These are phyloP conservation scores for Colletotrichum viniferum DNA, from an alignment of 2,329 filamentous ascomycete genomes.

Conservation along the genomic window DNA sequence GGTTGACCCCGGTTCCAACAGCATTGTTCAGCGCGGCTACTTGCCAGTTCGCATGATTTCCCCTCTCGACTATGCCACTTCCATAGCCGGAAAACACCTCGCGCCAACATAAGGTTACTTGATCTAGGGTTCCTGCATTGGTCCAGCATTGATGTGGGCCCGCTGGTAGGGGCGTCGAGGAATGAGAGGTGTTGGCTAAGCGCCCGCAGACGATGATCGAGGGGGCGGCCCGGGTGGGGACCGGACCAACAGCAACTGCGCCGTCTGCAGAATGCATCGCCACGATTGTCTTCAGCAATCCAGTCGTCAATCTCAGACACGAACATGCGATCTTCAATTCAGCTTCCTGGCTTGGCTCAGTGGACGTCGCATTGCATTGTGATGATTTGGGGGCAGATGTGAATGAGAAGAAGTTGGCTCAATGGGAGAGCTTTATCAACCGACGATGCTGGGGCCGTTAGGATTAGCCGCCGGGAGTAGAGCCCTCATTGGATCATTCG, in stretches of 20 bases:
- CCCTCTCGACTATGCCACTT: not conserved
- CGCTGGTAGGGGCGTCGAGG: not conserved
- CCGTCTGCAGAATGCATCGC: not conserved
- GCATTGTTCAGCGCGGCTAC: conserved; percentile 12
- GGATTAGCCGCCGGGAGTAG: conserved; percentile 7
- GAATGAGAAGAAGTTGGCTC: not conserved
- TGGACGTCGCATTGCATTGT: not conserved
- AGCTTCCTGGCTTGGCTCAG: not conserved
- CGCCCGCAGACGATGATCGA: conserved; percentile 6
- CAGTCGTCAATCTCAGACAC: not conserved
- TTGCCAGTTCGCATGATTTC: conserved; percentile 4
- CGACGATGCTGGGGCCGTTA: not conserved
- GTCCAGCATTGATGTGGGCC: not conserved
- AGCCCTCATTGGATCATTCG: not conserved
- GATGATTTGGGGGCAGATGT: not conserved
- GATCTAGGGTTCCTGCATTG: not conserved
- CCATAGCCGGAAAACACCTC: not conserved
- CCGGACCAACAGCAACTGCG: not conserved
- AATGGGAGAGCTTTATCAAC: not conserved
- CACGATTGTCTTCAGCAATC: not conserved
- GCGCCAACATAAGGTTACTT: conserved; percentile 7
- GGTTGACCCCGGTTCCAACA: not conserved
- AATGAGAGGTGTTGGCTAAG: conserved; percentile 15
- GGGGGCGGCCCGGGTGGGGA: conserved; percentile 8
- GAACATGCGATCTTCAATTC: not conserved